phyloP scores from a whole-genome alignment of 768 basidiomycete species.

The Trichaptum fuscoviolaceum region DNA sequence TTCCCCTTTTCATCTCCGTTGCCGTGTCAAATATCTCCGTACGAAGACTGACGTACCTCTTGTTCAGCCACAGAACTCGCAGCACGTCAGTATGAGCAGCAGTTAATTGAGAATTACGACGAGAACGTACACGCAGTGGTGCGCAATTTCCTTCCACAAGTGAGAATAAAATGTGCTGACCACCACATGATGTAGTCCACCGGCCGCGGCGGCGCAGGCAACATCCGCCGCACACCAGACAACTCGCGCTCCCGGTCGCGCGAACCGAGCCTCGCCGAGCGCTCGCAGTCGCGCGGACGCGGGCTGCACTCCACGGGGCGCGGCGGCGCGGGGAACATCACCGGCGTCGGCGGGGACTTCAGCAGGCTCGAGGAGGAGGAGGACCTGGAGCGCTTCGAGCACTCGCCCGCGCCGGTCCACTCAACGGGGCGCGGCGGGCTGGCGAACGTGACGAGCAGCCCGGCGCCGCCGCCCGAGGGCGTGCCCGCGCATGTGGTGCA shows the following conservation, averaged over 20 bases:
- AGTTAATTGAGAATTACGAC: conserved; percentile 30
- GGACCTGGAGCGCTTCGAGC: conserved; percentile 23
- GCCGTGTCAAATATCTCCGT: neutral
- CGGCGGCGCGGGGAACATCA: conserved; percentile 60
- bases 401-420: conserved; percentile 25
- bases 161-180: conserved; percentile 19
- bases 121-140: conserved; percentile 26
- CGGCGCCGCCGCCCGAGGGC: conserved; percentile 19
- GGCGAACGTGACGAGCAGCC: conserved; percentile 46
- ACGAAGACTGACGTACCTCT: neutral
- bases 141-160: conserved; percentile 7
- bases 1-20: neutral
- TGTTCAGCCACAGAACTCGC: neutral
- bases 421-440: conserved; percentile 67
- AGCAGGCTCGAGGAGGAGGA: conserved; percentile 23
- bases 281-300: neutral
- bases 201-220: conserved; percentile 64
- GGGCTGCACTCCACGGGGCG: conserved; percentile 48
- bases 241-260: conserved; percentile 46
- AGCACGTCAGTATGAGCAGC: conserved; percentile 27
- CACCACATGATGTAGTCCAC: conserved; percentile 34
- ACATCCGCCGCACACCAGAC: conserved; percentile 33
- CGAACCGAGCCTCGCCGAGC: conserved; percentile 20
- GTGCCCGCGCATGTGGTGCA: conserved; percentile 7
- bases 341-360: conserved; percentile 21